Base-by-base conservation (phyloP, 164 flowering plant genomes). In the Stephania cephalantha region DNA sequence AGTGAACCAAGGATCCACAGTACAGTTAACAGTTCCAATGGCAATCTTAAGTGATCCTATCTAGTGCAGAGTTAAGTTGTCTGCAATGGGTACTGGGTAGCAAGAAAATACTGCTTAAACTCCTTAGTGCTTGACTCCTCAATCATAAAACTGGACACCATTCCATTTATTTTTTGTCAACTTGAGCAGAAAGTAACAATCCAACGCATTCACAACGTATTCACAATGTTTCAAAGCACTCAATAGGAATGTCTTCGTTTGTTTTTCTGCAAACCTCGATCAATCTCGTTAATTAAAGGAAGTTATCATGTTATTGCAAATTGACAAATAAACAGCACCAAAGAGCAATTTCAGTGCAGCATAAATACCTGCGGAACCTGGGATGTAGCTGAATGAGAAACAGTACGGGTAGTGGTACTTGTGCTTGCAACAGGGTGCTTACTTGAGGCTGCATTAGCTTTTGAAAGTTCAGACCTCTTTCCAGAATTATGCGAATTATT, bases 341-440 rank as follows among this genome's bases (percentile, higher is more conserved):
- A 17, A n/a, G 42, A 61, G n/a, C 66, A 61, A 61, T 61, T 61
- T 25, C n/a, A 18, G 25, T 61, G 25, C n/a, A 73, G 9, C 13
- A 50, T 6, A 11, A 74, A 45, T 46, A 90, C 91, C 91, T 87
- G 90, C 18, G 76, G 53, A 71, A 74, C 72, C 72, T 72, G 84
- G 1, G 83, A 73, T 76, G 88, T 79, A 67, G 87, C 75, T 58
- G 85, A 74, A 75, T 66, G 74, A 0, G 81, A 18, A 78, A 72
- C 74, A 75, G 82, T 52, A 55, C 75, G 79, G 71, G 85, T 67
- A 18, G 81, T 69, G 46, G 76, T 48, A 85, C 74, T 78, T 61
- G 82, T 85, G 76, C 77, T 73, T 5, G 73, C 73, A 10, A 63
- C 71, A 74, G 82, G 72, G 71, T 81, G 90, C 80, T 85, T 87